These are phyloP conservation scores for Lathyrus tuberosus DNA, from an alignment of 306 rosid genomes.

Conservation along the genomic window DNA sequence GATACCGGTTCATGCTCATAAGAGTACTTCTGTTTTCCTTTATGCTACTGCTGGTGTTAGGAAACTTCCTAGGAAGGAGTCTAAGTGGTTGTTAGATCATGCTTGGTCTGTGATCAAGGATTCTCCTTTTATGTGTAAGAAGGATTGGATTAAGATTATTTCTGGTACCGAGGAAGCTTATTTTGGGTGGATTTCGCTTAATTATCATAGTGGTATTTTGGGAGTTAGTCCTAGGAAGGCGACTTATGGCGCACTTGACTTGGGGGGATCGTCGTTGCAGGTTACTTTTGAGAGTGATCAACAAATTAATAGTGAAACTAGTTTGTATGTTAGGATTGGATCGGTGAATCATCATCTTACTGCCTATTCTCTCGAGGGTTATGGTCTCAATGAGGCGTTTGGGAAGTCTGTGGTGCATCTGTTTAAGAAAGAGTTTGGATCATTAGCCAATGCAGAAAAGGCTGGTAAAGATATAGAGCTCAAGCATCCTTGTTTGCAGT, in stretches of 20 bases:
- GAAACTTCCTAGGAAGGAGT: constrained; percentile 63
- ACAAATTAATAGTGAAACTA: constrained; percentile 54
- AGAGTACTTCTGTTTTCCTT: constrained; percentile 71
- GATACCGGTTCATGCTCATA: constrained; percentile 69
- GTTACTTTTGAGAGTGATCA: constrained; percentile 90
- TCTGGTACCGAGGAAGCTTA: constrained; percentile 93
- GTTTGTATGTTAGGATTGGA: constrained; percentile 82
- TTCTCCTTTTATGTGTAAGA: constrained; percentile 73
- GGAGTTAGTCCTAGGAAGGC: constrained; percentile 71
- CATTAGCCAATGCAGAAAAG: constrained; percentile 41
- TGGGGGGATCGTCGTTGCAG: constrained; percentile 97
- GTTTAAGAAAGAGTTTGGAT: constrained; percentile 53
- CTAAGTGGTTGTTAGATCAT: constrained; percentile 79
- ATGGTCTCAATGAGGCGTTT: constrained; percentile 91
- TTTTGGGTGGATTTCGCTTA: constrained; percentile 95
- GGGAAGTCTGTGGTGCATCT: constrained; percentile 77
- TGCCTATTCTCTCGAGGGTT: constrained; percentile 83
- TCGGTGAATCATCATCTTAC: constrained; percentile 78
- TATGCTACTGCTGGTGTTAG: constrained; percentile 97
- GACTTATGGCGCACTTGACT: constrained; percentile 88
- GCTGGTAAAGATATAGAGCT: constrained; percentile 52
- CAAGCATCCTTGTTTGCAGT: constrained; percentile 88
- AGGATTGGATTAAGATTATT: constrained; percentile 77
- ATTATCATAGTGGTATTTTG: constrained; percentile 63
- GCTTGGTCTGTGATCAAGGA: constrained; percentile 76